Evolutionary conservation across 2,329 filamentous ascomycete genomes (phyloP), one percentile per base, ranked within the genome.

Genomic region (Sarocladium oryzae): DNA sequence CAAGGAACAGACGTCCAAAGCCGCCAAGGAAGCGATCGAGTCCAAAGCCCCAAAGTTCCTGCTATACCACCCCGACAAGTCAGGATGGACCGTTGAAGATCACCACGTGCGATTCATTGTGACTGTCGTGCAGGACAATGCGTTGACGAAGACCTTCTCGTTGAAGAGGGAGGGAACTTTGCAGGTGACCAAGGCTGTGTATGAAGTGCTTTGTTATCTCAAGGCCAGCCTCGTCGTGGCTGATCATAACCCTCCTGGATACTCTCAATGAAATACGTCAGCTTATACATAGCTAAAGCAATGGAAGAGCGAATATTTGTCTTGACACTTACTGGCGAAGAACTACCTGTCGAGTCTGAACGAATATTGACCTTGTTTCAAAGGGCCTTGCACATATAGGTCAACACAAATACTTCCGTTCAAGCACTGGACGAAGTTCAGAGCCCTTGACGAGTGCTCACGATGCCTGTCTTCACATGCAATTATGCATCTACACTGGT

Each of bases 51-150:
- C 58, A 50, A 63, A 62, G 52, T 70, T 61, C 54, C 55, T 68
- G 9, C 56, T 66, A 20, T 67, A 68, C 56, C 60, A 68, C 55
- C 67, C 67, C 21, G 60, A 66, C 51, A 70, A 70, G 62, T 52
- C 53, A 2, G 59, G 52, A 23, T 70, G 68, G 68, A 61, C 61
- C 18, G 45, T 55, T 37, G 62, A 69, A 46, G 69, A 71, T 53
- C 68, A 71, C 54, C 56, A 67, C 41, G 59, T 69, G 36, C 66
- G 68, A 32, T 72, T 71, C 61, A 64, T 71, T 35, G 61, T 60
- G 38, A 63, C 63, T 23, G 60, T 69, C 32, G 54, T 68, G n/a
- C 51, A 52, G 23, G 66, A 70, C 55, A 69, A 66, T 50, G 56
- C 65, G 55, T 56, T 70, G 41, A 60, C 58, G 50, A 55, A 56